These are phyloP conservation scores for Fusarium nelsonii DNA, from an alignment of 2,329 filamentous ascomycete species.

Conservation along the genomic window DNA sequence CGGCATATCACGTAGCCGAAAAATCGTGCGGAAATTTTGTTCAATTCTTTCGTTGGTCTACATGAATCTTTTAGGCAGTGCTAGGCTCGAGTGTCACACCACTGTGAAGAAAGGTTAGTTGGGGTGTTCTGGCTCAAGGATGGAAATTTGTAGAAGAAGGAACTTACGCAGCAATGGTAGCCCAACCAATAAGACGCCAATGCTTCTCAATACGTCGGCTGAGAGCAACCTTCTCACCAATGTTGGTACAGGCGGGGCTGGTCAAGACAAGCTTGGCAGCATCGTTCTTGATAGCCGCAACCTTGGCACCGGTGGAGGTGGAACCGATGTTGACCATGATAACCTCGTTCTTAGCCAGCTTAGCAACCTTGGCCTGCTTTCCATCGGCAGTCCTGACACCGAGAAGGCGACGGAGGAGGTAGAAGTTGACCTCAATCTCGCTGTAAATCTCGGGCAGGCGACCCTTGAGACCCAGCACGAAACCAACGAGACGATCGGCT, in stretches of 20 bases:
- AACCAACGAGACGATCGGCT: slow-evolving; percentile 98
- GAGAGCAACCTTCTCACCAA: slow-evolving; percentile 97
- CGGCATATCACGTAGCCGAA: slow-evolving; percentile 37
- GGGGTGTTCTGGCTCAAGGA: background rate
- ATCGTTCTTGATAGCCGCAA: slow-evolving; percentile 96
- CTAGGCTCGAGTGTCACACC: slow-evolving; percentile 68
- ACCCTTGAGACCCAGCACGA: slow-evolving; percentile 95
- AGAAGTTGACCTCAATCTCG: slow-evolving; percentile 99
- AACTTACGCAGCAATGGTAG: slow-evolving; percentile 78
- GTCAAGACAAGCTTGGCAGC: slow-evolving; percentile 94
- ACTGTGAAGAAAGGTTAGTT: slow-evolving; percentile 51
- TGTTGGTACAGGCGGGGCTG: slow-evolving; percentile 93
- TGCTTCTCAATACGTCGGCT: slow-evolving; percentile 98
- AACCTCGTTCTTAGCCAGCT: slow-evolving; percentile 97
- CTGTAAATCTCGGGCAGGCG: slow-evolving; percentile 96
- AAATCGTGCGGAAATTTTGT: slow-evolving; percentile 42
- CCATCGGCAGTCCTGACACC: slow-evolving; percentile 98
- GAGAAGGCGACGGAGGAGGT: slow-evolving; percentile 91
- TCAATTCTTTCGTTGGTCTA: slow-evolving; percentile 35
- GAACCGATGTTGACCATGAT: slow-evolving; percentile 99
- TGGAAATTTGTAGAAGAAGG: background rate
- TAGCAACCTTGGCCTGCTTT: slow-evolving; percentile 99
- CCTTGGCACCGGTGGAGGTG: slow-evolving; percentile 96
- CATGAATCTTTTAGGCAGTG: slow-evolving; percentile 54
- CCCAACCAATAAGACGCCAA: slow-evolving; percentile 95